These are phyloP conservation scores for Phaseolus coccineus DNA, from an alignment of 331 rosid genomes.

Conservation along the genomic window DNA sequence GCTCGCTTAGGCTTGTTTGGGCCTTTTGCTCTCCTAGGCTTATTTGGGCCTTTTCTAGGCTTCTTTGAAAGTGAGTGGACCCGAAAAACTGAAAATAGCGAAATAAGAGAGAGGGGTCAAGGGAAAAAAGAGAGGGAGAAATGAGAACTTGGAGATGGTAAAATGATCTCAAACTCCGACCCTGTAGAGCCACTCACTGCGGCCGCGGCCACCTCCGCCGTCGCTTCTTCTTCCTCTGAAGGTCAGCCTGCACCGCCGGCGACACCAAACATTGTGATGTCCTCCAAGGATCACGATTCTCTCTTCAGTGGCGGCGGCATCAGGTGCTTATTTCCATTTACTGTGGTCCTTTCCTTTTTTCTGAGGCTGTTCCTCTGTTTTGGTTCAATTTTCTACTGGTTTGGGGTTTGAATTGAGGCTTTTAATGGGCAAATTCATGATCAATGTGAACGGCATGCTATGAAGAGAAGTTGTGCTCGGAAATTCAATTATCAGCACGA, in stretches of 20 bases:
- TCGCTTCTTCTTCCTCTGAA: constrained; percentile 25
- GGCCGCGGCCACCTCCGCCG: constrained; percentile 19
- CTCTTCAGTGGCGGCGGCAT: constrained; percentile 83
- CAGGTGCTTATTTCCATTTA: constrained; percentile 51
- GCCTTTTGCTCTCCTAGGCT: not conserved
- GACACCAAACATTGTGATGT: constrained; percentile 54
- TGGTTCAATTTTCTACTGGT: not conserved
- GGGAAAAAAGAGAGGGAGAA: not conserved
- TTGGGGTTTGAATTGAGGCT: constrained; percentile 3
- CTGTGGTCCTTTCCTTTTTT: not conserved
- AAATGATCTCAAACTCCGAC: constrained; percentile 48
- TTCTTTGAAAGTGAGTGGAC: not conserved
- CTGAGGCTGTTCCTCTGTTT: not conserved
- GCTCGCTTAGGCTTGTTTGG: too few species aligned
- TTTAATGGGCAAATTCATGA: not conserved
- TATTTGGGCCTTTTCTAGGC: not conserved
- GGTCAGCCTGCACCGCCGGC: constrained; percentile 41
- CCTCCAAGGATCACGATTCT: constrained; percentile 65
- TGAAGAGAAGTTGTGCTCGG: not conserved
- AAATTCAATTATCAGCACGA: not conserved
- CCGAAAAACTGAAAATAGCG: not conserved
- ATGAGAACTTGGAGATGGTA: constrained; percentile 33
- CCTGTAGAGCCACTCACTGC: constrained; percentile 9
- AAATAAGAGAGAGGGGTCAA: not conserved
- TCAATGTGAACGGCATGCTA: not conserved